Percentiles rank a stretch among this genome's conserved stretches.
Evolutionary conservation across 2,329 filamentous ascomycete species (phyloP).

Genomic region (Cordyceps javanica): DNA sequence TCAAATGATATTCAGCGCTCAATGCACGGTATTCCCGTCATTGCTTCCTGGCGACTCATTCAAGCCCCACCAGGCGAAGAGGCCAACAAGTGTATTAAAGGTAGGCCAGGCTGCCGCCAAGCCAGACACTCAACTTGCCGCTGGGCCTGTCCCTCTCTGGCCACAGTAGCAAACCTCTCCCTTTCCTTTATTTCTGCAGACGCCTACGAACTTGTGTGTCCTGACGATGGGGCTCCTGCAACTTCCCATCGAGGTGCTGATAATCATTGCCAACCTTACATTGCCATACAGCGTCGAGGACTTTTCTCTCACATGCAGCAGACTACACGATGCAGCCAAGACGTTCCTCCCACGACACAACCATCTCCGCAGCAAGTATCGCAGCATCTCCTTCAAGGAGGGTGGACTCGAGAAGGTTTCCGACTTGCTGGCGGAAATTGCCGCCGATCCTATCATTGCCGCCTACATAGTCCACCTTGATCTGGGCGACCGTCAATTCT

Average conservation of each 20-base stretch:
- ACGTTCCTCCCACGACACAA: not conserved
- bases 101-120: no score
- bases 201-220: no score
- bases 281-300: not conserved
- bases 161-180: no score
- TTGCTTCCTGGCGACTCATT: no score
- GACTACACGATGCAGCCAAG: not conserved
- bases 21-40: no score
- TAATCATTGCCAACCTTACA: not conserved
- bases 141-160: no score
- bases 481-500: not conserved
- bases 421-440: constrained; percentile 1
- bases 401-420: not conserved
- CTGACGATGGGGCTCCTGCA: not conserved
- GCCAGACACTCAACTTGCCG: no score
- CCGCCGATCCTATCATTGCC: not conserved
- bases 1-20: no score
- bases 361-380: not conserved
- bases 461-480: constrained; percentile 9
- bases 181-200: no score
- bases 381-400: not conserved
- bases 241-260: not conserved
- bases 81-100: no score
- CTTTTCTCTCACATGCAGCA: not conserved
- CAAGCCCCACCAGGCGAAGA: no score